Percentiles rank a stretch among this genome's conserved stretches.
These are phyloP conservation scores for Prinsepia uniflora DNA, from an alignment of 306 rosid species.

Conservation along the genomic window DNA sequence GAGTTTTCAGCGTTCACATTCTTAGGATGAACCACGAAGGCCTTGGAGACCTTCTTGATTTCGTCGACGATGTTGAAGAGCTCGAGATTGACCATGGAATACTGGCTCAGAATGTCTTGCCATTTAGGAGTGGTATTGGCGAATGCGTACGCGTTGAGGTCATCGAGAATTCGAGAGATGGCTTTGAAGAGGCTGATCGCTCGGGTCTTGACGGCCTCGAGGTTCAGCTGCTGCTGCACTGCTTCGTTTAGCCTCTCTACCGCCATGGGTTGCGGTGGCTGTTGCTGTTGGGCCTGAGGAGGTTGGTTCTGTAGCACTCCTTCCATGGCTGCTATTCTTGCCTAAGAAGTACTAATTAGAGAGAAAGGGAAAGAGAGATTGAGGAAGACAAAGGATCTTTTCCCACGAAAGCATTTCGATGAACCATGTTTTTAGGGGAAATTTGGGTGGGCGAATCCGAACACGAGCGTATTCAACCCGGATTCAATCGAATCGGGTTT, in stretches of 20 bases:
- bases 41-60: slow-evolving; percentile 80
- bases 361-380: neutral
- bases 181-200: slow-evolving; percentile 77
- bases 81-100: slow-evolving; percentile 91
- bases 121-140: slow-evolving; percentile 82
- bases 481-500: too few species aligned
- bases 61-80: slow-evolving; percentile 94
- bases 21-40: slow-evolving; percentile 76
- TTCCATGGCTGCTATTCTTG: slow-evolving; percentile 39
- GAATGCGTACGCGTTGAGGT: slow-evolving; percentile 67
- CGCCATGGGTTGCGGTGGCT: slow-evolving; percentile 6
- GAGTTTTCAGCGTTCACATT: slow-evolving; percentile 86
- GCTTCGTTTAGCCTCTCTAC: slow-evolving; percentile 75
- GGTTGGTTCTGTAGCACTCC: slow-evolving; percentile 32
- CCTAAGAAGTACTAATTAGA: neutral
- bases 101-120: slow-evolving; percentile 87
- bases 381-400: neutral
- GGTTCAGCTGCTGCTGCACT: slow-evolving; percentile 77
- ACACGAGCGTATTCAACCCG: too few species aligned
- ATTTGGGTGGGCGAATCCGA: too few species aligned
- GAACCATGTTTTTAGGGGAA: neutral
- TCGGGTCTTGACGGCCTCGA: slow-evolving; percentile 70
- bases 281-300: slow-evolving; percentile 28
- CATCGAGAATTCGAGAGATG: slow-evolving; percentile 79
- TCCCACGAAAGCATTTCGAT: neutral